Base-by-base conservation (phyloP, 345 rosid species). In the Excoecaria cochinchinensis region DNA sequence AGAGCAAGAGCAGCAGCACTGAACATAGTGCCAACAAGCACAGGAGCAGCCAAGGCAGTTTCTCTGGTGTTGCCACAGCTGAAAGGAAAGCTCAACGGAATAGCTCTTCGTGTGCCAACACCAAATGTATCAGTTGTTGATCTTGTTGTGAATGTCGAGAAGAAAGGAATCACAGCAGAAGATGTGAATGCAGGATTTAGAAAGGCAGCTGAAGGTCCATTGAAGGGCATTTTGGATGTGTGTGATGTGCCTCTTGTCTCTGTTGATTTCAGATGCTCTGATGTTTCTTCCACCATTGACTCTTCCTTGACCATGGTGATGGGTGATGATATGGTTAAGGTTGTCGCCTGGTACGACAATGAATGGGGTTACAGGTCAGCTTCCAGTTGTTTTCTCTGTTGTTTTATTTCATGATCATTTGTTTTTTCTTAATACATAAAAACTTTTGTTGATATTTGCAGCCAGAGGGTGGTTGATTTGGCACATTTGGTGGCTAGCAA, bases 261-360 rank as follows among this genome's bases (percentile, higher is more conserved):
- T 8, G 91, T 87, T 48, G 97, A 95, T 82, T 95, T 95, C 86
- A 78, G 95, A 74, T 95, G 99, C 86, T 84, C 90, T 42, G 94
- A 95, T 82, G 97, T 95, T 73, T 95, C 99, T 36, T 82, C 97
- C 42, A 91, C 97, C 80, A 91, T 95, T 53, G 99, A 92, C 80
- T 90, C 99, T 68, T 95, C 99, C 8, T 76, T 95, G 75, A 92
- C 96, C 16, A 92, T 95, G 97, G 97, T 92, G 77, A 95, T 95
- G 99, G 99, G 97, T 68, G 98, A 95, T 40, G 99, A 92, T 77
- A 92, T 95, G 98, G 89, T 95, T 25, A 95, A 95, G 90, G 99
- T 95, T 14, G 97, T 95, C 0, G 99, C 97, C 22, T 95, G 99
- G 99, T 92, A 95, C 74, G 99, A 95, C 90, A 95, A 95, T 42